Percentiles rank a stretch among this genome's conserved stretches.
phyloP scores from a whole-genome alignment of 2,329 filamentous ascomycete species.

The Colletotrichum sp. region DNA sequence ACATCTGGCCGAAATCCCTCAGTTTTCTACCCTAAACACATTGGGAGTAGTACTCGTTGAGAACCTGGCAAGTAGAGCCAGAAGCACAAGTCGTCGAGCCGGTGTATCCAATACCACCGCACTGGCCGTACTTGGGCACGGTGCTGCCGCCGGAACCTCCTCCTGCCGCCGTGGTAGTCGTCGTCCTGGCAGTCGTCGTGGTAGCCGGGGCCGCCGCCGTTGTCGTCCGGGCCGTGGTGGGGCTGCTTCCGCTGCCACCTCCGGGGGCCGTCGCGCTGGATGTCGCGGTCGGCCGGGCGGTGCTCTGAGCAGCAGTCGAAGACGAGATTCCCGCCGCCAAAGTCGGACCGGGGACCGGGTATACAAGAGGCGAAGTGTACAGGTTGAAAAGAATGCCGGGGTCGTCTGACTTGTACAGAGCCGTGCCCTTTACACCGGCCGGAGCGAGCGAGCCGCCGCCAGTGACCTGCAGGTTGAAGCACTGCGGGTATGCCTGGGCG shows the following conservation, averaged over 20 bases:
- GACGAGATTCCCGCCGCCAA: slow-evolving; percentile 23
- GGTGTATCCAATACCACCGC: slow-evolving; percentile 38
- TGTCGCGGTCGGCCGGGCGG: background rate
- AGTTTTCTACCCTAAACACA: slow-evolving; percentile 33
- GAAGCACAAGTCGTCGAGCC: slow-evolving; percentile 40
- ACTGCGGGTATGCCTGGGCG: slow-evolving; percentile 58
- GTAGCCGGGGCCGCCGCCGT: background rate
- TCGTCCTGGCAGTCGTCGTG: background rate
- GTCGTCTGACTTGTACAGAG: slow-evolving; percentile 38
- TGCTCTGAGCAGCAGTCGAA: slow-evolving; percentile 20
- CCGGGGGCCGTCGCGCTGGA: slow-evolving; percentile 22
- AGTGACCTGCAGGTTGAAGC: slow-evolving; percentile 52
- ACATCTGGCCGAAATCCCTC: background rate
- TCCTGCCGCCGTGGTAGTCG: slow-evolving; percentile 3
- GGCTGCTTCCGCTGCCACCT: background rate
- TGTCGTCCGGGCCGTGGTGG: slow-evolving; percentile 10
- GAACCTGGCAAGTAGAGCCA: slow-evolving; percentile 38
- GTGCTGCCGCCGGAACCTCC: slow-evolving; percentile 20
- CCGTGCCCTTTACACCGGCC: slow-evolving; percentile 37
- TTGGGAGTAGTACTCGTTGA: slow-evolving; percentile 47
- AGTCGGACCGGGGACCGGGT: slow-evolving; percentile 36
- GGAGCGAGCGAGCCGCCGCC: slow-evolving; percentile 38
- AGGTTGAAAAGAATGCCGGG: slow-evolving; percentile 41
- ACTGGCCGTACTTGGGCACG: slow-evolving; percentile 39
- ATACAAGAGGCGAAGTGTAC: slow-evolving; percentile 31